A percentile compares a stretch with the other conserved stretches of the same genome.
Conservation (phyloP, 75 land plant species). For the Selaginella tamariscina region DNA sequence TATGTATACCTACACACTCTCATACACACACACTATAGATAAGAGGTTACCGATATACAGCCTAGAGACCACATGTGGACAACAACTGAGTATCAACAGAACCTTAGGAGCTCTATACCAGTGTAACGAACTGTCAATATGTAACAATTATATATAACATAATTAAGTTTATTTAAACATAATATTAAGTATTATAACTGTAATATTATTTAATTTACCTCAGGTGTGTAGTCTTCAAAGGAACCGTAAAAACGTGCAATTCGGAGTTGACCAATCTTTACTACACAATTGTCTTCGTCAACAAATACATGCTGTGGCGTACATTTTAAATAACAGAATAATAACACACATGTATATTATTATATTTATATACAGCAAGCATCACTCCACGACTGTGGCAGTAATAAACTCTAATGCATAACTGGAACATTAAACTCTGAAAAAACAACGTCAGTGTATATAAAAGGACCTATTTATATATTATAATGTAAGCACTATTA, state of each 20-base stretch:
- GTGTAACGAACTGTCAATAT: neutral
- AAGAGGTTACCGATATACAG: neutral
- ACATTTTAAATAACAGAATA: neutral
- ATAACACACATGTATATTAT: too few species aligned
- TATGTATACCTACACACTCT: neutral
- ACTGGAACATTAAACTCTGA: neutral
- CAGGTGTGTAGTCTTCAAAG: neutral
- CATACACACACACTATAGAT: too few species aligned
- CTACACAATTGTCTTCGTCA: neutral
- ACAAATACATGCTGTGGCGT: neutral
- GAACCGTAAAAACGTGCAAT: neutral
- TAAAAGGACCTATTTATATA: neutral
- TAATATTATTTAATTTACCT: neutral
- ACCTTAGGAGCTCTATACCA: neutral
- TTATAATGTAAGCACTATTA: neutral
- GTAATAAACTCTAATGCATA: neutral
- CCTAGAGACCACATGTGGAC: neutral
- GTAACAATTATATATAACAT: too few species aligned
- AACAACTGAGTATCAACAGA: neutral
- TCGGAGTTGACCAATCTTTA: neutral
- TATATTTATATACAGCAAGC: too few species aligned
- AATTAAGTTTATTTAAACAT: too few species aligned
- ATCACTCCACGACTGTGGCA: neutral
- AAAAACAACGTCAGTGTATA: conserved; percentile 19
- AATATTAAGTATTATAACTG: neutral